Evolutionary conservation across 176 grass and related monocot species (phyloP).

Genomic region (Aegilops sharonensis): DNA sequence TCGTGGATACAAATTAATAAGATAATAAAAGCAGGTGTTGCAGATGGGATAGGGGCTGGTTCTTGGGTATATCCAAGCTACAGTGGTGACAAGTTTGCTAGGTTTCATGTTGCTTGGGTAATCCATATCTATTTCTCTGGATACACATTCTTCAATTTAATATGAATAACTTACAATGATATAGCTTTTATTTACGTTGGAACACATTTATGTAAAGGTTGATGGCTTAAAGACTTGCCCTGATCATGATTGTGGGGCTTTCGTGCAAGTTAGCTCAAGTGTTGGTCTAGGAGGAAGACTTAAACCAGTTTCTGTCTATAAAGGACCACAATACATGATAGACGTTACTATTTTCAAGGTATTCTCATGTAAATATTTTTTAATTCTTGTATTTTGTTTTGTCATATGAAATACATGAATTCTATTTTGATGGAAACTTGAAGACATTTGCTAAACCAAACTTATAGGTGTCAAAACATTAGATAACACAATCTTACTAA

Average conservation of each 20-base stretch:
- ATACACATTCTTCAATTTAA: not conserved
- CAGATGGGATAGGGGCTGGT: not conserved
- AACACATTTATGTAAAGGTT: not conserved
- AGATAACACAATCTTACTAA: not conserved
- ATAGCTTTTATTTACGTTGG: not conserved
- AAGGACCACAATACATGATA: slow-evolving; percentile 11
- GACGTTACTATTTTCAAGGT: slow-evolving; percentile 18
- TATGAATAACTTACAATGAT: not conserved
- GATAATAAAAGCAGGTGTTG: not conserved
- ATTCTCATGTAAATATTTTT: not conserved
- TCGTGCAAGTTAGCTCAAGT: slow-evolving; percentile 30
- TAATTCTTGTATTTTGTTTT: not conserved
- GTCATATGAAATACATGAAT: not conserved
- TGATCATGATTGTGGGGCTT: slow-evolving; percentile 11
- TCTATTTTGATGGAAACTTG: not conserved
- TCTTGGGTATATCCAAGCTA: slow-evolving; percentile 11
- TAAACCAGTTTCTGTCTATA: not conserved
- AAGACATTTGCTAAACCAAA: not conserved
- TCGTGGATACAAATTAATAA: not conserved
- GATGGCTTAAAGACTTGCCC: not conserved
- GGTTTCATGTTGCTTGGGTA: slow-evolving; percentile 26
- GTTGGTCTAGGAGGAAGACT: slow-evolving; percentile 13
- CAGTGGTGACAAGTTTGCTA: not conserved
- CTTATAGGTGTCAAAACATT: not conserved
- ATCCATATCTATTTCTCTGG: not conserved